These are phyloP conservation scores for Pulveroboletus frians DNA, from an alignment of 768 basidiomycete species.

Conservation along the genomic window DNA sequence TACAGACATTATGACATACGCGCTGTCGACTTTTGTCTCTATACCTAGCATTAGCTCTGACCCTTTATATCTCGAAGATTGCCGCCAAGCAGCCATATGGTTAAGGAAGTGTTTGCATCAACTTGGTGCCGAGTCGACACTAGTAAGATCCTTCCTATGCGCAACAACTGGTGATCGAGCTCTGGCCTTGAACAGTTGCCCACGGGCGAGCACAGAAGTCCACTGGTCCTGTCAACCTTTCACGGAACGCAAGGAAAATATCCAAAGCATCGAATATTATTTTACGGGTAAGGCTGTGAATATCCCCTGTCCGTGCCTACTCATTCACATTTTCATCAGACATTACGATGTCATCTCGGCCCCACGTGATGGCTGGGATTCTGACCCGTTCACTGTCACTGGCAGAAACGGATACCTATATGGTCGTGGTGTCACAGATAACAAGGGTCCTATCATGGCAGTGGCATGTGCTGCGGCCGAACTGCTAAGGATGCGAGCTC, in stretches of 20 bases:
- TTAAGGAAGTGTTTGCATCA: slow-evolving; percentile 82
- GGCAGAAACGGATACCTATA: slow-evolving; percentile 88
- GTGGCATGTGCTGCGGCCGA: slow-evolving; percentile 86
- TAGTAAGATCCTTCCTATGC: slow-evolving; percentile 43
- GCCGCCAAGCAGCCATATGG: slow-evolving; percentile 92
- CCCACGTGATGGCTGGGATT: slow-evolving; percentile 66
- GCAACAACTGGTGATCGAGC: background rate
- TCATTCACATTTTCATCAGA: slow-evolving; percentile 32
- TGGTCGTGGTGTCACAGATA: slow-evolving; percentile 87
- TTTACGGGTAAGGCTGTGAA: slow-evolving; percentile 66
- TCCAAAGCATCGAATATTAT: slow-evolving; percentile 70
- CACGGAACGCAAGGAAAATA: slow-evolving; percentile 56
- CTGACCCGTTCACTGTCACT: slow-evolving; percentile 76
- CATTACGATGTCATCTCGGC: slow-evolving; percentile 98
- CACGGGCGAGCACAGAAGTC: slow-evolving; percentile 71
- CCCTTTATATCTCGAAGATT: slow-evolving; percentile 70
- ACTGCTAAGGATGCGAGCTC: slow-evolving; percentile 61
- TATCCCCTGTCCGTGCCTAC: background rate
- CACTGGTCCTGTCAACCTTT: slow-evolving; percentile 88
- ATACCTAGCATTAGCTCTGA: slow-evolving; percentile 81
- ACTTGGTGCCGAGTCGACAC: slow-evolving; percentile 75
- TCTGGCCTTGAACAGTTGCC: slow-evolving; percentile 49
- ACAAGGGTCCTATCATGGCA: slow-evolving; percentile 94
- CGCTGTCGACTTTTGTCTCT: slow-evolving; percentile 79
- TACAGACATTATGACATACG: slow-evolving; percentile 69